Base-by-base conservation (phyloP, 768 basidiomycete species). In the Boletus huronensis region DNA sequence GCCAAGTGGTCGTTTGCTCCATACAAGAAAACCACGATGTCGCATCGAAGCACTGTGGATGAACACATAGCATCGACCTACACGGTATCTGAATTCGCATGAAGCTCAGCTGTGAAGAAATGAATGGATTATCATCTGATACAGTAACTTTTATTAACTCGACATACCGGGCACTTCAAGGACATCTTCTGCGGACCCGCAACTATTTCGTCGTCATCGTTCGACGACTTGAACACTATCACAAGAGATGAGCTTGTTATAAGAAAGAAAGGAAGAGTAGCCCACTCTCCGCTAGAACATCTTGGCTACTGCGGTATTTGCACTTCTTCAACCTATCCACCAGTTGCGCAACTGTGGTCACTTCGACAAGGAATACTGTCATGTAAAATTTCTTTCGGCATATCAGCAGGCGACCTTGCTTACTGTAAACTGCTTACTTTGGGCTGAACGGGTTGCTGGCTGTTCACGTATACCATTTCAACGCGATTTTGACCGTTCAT, bases 41-140 rank as follows among this genome's bases (percentile, higher is more conserved):
- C 0, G 94, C 94, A 71, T 99, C 97, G 72, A 98, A 99, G 69
- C 97, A 99, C 62, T 94, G 90, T 7, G 90, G 75, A 71, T 98
- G 97, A 35, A 89, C 84, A 65, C 97, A 98, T 55, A 79, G 77
- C n/a, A 75, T 79, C 0, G 97, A 95, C 29, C 96, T 89, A 68
- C 90, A 86, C 8, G 97, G 96, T 0, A 82, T 87, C 32, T 72
- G 76, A 52, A 99, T 84, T 6, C 95, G 89, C 70, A 86, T 82
- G 69, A 89, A 97, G 42, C 91, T 93, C 57, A 99, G 75, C 95
- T 81, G 60, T 42, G 39, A 55, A 57, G 43, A 35, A 11, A 50
- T 13, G 31, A n/a, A 44, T 48, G 6, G 2, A 19, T 56, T 16
- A 55, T 23, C 25, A 57, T 53, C 28, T 21, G 3, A 21, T 40